These are phyloP conservation scores for Flaveria sonorensis DNA, from an alignment of 129 eudicot species.

Conservation along the genomic window DNA sequence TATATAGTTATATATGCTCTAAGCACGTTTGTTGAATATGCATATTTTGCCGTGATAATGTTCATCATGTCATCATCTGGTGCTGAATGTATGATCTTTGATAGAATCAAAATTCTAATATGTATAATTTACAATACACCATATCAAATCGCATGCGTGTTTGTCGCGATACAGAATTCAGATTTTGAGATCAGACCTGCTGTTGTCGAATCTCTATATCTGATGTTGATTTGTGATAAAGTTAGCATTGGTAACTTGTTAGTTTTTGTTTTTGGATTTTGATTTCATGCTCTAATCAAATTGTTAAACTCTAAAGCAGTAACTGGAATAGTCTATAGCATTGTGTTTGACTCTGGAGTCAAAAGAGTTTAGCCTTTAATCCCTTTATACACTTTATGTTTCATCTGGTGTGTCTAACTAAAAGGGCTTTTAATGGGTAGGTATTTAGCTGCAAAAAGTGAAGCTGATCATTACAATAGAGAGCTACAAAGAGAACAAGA, in stretches of 20 bases:
- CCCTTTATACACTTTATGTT: conserved; percentile 7
- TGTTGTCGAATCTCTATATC: neutral
- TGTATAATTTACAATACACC: neutral
- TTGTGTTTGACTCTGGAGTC: conserved; percentile 13
- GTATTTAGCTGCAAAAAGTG: conserved; percentile 93
- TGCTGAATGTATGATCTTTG: too few relatives aligned
- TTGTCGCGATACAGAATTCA: conserved; percentile 7
- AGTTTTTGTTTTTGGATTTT: neutral
- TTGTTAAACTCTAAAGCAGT: neutral
- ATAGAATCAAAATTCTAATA: too few relatives aligned
- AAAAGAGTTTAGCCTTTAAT: conserved; percentile 4
- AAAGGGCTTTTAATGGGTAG: conserved; percentile 39
- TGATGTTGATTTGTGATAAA: conserved; percentile 1
- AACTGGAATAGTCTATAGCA: neutral
- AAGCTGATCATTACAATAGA: conserved; percentile 80
- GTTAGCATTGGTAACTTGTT: neutral
- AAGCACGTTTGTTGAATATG: neutral
- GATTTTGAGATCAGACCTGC: neutral
- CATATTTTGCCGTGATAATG: neutral
- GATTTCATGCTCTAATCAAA: conserved; percentile 15
- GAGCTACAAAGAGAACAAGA: conserved; percentile 85
- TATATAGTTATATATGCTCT: neutral
- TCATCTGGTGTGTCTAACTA: conserved; percentile 7
- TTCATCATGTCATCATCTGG: neutral
- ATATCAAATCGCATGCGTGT: conserved; percentile 17